Evolutionary conservation across 208 protist genomes (phyloP).

Genomic region (Herpetomonas tarakana): DNA sequence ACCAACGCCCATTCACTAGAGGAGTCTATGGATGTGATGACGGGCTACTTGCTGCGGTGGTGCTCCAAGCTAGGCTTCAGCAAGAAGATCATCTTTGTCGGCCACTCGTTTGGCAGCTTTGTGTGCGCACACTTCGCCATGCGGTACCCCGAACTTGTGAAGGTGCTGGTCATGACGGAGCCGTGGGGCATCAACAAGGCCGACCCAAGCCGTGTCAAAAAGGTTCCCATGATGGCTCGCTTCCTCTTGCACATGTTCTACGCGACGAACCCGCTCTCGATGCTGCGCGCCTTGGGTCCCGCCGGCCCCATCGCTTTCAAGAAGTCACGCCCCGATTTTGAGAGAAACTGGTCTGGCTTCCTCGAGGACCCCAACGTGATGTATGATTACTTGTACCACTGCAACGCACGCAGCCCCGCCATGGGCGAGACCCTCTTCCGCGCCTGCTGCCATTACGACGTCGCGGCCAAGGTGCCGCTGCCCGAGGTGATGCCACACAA

Average conservation of each 20-base stretch:
- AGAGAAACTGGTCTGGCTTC: constrained; percentile 33
- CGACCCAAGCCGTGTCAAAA: constrained; percentile 19
- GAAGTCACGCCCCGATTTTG: constrained; percentile 48
- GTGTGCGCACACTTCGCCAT: constrained; percentile 46
- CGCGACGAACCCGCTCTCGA: constrained; percentile 26
- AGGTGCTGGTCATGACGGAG: constrained; percentile 38
- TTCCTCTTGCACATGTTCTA: constrained; percentile 34
- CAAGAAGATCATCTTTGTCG: constrained; percentile 37
- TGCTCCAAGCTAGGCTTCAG: constrained; percentile 26
- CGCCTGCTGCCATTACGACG: constrained; percentile 48
- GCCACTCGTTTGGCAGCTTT: constrained; percentile 64
- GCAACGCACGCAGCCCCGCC: constrained; percentile 47
- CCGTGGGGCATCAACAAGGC: constrained; percentile 54
- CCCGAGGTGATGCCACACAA: constrained; percentile 23
- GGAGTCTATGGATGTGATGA: constrained; percentile 37
- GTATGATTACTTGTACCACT: constrained; percentile 79
- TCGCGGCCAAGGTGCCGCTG: constrained; percentile 48
- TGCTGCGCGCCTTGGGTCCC: constrained; percentile 45
- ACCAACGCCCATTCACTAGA: constrained; percentile 17
- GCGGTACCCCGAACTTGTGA: constrained; percentile 15
- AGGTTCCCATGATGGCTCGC: constrained; percentile 17
- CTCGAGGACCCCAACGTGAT: constrained; percentile 38
- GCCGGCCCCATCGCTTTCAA: constrained; percentile 41
- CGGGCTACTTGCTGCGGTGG: constrained; percentile 39
- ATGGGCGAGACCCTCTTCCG: constrained; percentile 54